Evolutionary conservation across 202 grass and related monocot species (phyloP).

Genomic region (Musa balbisiana): DNA sequence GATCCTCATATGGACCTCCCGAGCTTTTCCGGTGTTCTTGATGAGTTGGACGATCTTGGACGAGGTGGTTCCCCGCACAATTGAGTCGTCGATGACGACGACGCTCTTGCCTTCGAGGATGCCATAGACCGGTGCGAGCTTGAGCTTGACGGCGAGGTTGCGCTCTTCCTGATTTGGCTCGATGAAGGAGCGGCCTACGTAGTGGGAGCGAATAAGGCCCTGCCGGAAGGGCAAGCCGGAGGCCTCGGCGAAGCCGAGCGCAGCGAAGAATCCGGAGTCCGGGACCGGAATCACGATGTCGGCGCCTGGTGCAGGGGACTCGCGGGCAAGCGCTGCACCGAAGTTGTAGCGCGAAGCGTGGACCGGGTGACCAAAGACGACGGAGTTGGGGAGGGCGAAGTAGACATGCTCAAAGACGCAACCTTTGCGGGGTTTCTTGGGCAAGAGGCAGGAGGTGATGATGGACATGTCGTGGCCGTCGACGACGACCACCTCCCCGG

Average conservation of each 20-base stretch:
- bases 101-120: conserved; percentile 81
- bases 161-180: conserved; percentile 72
- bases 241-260: conserved; percentile 57
- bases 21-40: conserved; percentile 55
- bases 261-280: conserved; percentile 88
- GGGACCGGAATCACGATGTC: conserved; percentile 95
- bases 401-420: conserved; percentile 98
- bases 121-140: conserved; percentile 66
- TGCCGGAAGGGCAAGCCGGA: conserved; percentile 82
- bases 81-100: conserved; percentile 85
- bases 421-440: conserved; percentile 51
- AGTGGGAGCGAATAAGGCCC: conserved; percentile 84
- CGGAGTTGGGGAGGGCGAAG: conserved; percentile 70
- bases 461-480: conserved; percentile 66
- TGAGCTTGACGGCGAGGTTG: conserved; percentile 84
- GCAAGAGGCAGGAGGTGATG: conserved; percentile 58
- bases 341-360: conserved; percentile 74
- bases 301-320: conserved; percentile 59
- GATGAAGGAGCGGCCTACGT: conserved; percentile 89
- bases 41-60: conserved; percentile 83
- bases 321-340: conserved; percentile 71
- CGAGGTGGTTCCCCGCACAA: conserved; percentile 91
- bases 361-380: conserved; percentile 64
- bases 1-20: conserved; percentile 95
- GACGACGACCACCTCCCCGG: conserved; percentile 66